Evolutionary conservation across 2,329 filamentous ascomycete species (phyloP).

Genomic region (Atkinsonella texensis): DNA sequence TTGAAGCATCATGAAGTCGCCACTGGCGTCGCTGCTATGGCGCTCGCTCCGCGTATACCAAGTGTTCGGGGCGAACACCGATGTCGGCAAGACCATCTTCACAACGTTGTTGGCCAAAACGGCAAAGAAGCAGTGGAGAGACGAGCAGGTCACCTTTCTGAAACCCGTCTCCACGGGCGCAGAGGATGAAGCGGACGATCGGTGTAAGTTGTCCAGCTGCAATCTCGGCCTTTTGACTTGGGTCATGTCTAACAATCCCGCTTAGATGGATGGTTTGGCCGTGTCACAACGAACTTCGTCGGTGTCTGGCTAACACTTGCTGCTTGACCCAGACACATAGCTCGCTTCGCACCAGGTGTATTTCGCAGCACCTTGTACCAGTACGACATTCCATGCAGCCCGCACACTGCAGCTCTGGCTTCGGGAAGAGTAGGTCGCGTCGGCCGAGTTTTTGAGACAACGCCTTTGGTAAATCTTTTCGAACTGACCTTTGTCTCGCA

Average conservation of each 20-base stretch:
- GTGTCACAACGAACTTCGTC: not conserved
- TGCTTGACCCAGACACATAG: conserved; percentile 42
- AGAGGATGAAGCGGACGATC: conserved; percentile 55
- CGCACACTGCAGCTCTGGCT: conserved; percentile 55
- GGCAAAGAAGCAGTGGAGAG: conserved; percentile 32
- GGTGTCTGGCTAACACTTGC: not conserved
- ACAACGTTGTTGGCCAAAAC: conserved; percentile 60
- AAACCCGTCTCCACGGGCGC: conserved; percentile 77
- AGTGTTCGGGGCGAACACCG: conserved; percentile 73
- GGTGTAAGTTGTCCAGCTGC: conserved; percentile 30
- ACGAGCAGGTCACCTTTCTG: conserved; percentile 49
- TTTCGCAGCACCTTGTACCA: conserved; percentile 49
- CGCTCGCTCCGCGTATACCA: conserved; percentile 58
- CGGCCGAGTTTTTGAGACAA: not conserved
- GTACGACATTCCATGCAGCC: conserved; percentile 63
- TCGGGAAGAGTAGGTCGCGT: conserved; percentile 28
- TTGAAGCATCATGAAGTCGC: conserved; percentile 16
- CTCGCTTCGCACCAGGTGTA: conserved; percentile 41
- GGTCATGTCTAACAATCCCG: not conserved
- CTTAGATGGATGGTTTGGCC: not conserved
- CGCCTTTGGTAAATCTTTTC: not conserved
- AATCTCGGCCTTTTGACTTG: not conserved
- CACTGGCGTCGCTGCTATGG: conserved; percentile 51
- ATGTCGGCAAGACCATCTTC: conserved; percentile 75
- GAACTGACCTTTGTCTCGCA: conserved; percentile 13